Evolutionary conservation across 2,329 filamentous ascomycete genomes (phyloP).

Genomic region (Trichoderma asperellum): DNA sequence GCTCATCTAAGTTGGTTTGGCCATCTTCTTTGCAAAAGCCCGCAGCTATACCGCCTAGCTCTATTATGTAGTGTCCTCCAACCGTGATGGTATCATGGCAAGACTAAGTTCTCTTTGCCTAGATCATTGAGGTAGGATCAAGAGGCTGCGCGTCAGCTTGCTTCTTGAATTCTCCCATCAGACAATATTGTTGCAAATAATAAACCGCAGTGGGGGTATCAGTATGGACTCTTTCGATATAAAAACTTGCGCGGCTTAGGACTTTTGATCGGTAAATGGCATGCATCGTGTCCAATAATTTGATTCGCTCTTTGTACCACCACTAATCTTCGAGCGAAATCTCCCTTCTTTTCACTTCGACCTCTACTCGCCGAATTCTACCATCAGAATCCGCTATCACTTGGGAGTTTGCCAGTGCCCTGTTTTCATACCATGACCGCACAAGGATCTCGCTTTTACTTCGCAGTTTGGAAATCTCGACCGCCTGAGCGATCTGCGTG

Average conservation of each 20-base stretch:
- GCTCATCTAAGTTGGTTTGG: background rate
- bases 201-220: background rate
- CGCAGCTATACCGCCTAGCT: background rate
- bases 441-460: slow-evolving; percentile 65
- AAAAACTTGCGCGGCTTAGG: background rate
- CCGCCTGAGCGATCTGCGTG: slow-evolving; percentile 63
- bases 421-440: slow-evolving; percentile 73
- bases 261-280: background rate
- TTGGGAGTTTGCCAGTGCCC: slow-evolving; percentile 68
- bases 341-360: slow-evolving; percentile 66
- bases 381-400: slow-evolving; percentile 73
- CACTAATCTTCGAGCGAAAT: slow-evolving; percentile 56
- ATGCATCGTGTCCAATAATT: background rate
- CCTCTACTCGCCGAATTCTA: slow-evolving; percentile 67
- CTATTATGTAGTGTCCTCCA: background rate
- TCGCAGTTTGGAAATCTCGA: slow-evolving; percentile 66
- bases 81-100: background rate
- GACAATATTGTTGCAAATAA: background rate
- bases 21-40: background rate
- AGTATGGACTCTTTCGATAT: background rate
- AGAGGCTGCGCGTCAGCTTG: too few species aligned
- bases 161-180: too few species aligned
- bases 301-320: slow-evolving; percentile 32
- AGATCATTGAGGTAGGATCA: background rate
- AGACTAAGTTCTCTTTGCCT: background rate